Conservation (phyloP, 139 green algal species). For the Choricystis sp. region DNA sequence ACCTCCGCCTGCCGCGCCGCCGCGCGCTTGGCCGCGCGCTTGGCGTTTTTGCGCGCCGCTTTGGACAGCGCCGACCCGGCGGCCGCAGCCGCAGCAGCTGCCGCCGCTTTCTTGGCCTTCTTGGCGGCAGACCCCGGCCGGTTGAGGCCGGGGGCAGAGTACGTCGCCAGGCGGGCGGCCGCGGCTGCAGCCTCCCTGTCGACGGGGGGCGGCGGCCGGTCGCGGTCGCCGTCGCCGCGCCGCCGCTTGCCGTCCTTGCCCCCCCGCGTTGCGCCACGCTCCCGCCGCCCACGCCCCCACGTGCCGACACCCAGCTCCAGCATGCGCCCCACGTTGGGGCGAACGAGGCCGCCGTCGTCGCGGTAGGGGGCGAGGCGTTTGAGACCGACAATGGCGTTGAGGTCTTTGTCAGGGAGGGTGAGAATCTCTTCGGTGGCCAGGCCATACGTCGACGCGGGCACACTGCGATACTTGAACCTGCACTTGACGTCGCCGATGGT, state of each 20-base stretch:
- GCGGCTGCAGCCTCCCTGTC: conserved; percentile 1
- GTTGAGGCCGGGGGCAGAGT: conserved; percentile 11
- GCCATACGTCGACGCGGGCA: conserved; percentile 54
- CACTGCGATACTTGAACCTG: conserved; percentile 46
- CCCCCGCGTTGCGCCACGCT: too few relatives aligned
- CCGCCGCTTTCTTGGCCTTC: neutral
- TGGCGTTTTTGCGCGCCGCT: conserved; percentile 56
- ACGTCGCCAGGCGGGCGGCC: conserved; percentile 13
- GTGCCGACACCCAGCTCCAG: conserved; percentile 10
- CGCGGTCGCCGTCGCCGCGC: neutral
- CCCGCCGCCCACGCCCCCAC: neutral
- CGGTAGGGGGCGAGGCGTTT: conserved; percentile 74
- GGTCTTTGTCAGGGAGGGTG: conserved; percentile 51
- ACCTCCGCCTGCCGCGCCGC: conserved; percentile 3
- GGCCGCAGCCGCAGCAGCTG: neutral
- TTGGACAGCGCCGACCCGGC: conserved; percentile 26
- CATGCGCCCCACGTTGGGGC: conserved; percentile 16
- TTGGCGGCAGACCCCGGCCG: neutral
- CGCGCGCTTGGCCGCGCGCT: conserved; percentile 33
- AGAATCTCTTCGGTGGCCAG: conserved; percentile 68
- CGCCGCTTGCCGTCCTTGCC: too few relatives aligned
- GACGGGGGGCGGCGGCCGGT: conserved; percentile 1
- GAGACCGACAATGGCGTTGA: conserved; percentile 64
- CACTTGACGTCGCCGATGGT: conserved; percentile 50
- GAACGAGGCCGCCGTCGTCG: conserved; percentile 7